phyloP scores from a whole-genome alignment of 768 basidiomycete genomes.

The Cantharellus anzutake region DNA sequence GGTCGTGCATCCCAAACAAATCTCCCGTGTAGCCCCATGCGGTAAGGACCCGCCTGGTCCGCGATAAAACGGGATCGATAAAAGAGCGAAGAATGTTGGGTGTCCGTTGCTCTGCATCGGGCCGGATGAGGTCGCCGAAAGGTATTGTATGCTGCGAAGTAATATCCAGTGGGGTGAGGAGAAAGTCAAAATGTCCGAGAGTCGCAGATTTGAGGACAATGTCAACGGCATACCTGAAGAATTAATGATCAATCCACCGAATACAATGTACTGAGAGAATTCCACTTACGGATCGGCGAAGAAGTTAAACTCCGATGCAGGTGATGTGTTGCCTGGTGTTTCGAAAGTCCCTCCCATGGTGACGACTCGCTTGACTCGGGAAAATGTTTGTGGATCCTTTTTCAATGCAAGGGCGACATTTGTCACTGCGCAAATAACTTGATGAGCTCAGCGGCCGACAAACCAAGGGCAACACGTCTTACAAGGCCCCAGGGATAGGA shows the following conservation, averaged over 20 bases:
- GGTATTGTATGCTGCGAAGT: conserved; percentile 22
- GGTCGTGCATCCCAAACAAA: conserved; percentile 22
- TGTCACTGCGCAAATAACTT: conserved; percentile 14
- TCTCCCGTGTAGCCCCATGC: conserved; percentile 14
- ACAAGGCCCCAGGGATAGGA: conserved; percentile 14
- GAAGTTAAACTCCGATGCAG: conserved; percentile 23
- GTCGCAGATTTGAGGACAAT: conserved; percentile 15
- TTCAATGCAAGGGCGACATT: conserved; percentile 21
- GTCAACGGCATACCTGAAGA: conserved; percentile 20
- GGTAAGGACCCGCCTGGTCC: conserved; percentile 20
- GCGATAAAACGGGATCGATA: conserved; percentile 18
- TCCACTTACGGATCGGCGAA: conserved; percentile 17
- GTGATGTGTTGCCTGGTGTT: conserved; percentile 25
- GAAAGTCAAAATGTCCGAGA: neutral
- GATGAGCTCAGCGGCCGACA: neutral
- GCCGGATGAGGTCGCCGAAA: conserved; percentile 16
- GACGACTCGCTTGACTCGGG: conserved; percentile 14
- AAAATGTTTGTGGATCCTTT: conserved; percentile 15
- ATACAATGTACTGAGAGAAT: neutral
- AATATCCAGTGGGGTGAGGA: conserved; percentile 17
- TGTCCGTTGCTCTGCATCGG: conserved; percentile 11
- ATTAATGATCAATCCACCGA: neutral
- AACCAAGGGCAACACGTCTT: neutral
- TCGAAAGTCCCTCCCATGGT: conserved; percentile 28
- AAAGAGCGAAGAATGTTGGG: conserved; percentile 11